Evolutionary conservation across 768 basidiomycete genomes (phyloP), one percentile per base, ranked within the genome.

Genomic region (Amanita muscaria): DNA sequence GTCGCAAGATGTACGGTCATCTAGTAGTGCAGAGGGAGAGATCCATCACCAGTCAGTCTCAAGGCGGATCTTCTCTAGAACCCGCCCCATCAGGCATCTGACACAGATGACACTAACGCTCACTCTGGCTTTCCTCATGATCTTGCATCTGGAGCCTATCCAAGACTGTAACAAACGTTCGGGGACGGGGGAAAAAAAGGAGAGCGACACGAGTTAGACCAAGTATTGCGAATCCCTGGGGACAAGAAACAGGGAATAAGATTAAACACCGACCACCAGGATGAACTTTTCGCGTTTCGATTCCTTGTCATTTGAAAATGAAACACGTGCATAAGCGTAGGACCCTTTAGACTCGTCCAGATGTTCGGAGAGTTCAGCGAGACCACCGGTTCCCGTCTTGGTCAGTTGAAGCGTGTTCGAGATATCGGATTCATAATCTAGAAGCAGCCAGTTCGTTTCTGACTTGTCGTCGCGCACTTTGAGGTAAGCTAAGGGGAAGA

Each of bases 61-160:
- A 48, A 42, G 53, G 59, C 56, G 60, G 58, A 63, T 63, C 61
- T 55, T 49, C 48, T 49, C 46, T 50, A 55, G 62, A 64, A 62
- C 56, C 54, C 42, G 43, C 51, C 40, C 27, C 52, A 51, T 39
- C 47, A 58, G 32, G 7, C 29, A 33, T 19, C 37, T 30, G 31
- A 38, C 36, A 31, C 29, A 33, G 33, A 36, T 33, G 48, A 36
- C 33, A 24, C 36, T 51, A 55, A 42, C 30, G 63, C 74, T 52
- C 46, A 88, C 87, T 80, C 90, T 93, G 33, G 83, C 92, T 67
- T 82, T 85, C 49, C 92, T 75, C 91, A 94, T 90, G 51, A 92
- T 74, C 67, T 89, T 91, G 65, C 88, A 87, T 32, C 67, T 63
- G 15, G 76, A 67, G 34, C 88, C 88, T 64, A 89, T 90, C 87